Evolutionary conservation across 2,329 filamentous ascomycete genomes (phyloP), one percentile per base, ranked within the genome.

Genomic region (Cladosporium sp.): DNA sequence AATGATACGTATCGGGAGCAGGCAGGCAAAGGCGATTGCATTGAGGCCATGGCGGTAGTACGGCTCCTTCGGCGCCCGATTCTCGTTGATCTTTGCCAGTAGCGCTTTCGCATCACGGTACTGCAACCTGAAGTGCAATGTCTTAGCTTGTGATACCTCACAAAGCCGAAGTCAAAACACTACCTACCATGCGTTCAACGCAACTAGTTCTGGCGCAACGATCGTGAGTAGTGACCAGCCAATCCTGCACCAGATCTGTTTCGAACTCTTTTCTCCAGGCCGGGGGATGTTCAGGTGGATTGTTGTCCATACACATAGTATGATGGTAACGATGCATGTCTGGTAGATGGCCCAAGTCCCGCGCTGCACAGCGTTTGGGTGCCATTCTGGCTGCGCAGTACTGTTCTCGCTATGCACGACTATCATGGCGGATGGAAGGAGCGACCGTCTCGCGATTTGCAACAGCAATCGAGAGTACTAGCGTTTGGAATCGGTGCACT

Each of bases 221-320:
- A 70, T 28, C 6, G 43, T 65, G 7, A 68, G 7, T 5, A 66
- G 5, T 2, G 64, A 18, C 68, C 67, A 70, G 5, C 58, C 58
- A 2, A 59, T 7, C 48, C 62, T 68, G 8, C 58, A 54, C 26
- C 49, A 66, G 0, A 16, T 65, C 26, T 69, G 68, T 36, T n/a
- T 32, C 18, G n/a, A 54, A 2, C n/a, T 21, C 48, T 64, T 67
- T 30, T 63, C 60, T 26, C 26, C 53, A 4, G 48, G 48, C 5
- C 25, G 13, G 1, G 67, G 67, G 2, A 69, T 18, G 32, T 70
- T 70, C 30, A 70, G 54, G 23, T 70, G 69, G 16, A 69, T 59
- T 1, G 69, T 64, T 3, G 59, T 67, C 63, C 66, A 70, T 16
- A 70, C 51, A 49, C 69, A 70, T 8, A 70, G 34, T n/a, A 61